Evolutionary conservation across 2,329 filamentous ascomycete genomes (phyloP).

Genomic region (Neonectria punicea): DNA sequence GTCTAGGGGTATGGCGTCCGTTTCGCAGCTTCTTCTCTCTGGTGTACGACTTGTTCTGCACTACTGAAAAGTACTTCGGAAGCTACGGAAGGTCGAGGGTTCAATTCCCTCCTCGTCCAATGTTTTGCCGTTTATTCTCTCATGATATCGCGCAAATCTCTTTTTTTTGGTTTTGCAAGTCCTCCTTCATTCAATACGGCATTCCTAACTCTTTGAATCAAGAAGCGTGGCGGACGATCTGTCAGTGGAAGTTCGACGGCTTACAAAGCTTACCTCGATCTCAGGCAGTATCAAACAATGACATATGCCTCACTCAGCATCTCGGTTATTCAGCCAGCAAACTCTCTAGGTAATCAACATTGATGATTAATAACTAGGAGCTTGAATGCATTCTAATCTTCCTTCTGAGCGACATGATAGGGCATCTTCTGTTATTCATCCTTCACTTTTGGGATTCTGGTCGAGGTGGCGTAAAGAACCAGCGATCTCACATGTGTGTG

Average conservation of each 20-base stretch:
- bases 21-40: slow-evolving; percentile 27
- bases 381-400: neutral
- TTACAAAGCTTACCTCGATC: too few relatives aligned
- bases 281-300: too few relatives aligned
- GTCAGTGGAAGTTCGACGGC: too few relatives aligned
- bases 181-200: too few relatives aligned
- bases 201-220: too few relatives aligned
- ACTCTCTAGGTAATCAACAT: neutral
- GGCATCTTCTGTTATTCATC: neutral
- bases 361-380: neutral
- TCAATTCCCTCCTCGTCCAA: slow-evolving; percentile 42
- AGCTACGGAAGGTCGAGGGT: slow-evolving; percentile 38
- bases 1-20: slow-evolving; percentile 41
- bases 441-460: slow-evolving; percentile 22
- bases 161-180: neutral
- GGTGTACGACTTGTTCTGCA: too few relatives aligned
- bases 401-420: neutral
- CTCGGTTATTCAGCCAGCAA: neutral
- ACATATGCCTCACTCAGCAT: neutral
- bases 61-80: slow-evolving; percentile 10
- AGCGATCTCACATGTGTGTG: slow-evolving; percentile 46
- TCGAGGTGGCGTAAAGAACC: slow-evolving; percentile 17
- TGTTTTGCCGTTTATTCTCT: neutral
- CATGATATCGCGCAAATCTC: too few relatives aligned
- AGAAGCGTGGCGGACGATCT: too few relatives aligned